Conservation (phyloP, 192 early-diverging fungal species). For the Spinellus fusiger region DNA sequence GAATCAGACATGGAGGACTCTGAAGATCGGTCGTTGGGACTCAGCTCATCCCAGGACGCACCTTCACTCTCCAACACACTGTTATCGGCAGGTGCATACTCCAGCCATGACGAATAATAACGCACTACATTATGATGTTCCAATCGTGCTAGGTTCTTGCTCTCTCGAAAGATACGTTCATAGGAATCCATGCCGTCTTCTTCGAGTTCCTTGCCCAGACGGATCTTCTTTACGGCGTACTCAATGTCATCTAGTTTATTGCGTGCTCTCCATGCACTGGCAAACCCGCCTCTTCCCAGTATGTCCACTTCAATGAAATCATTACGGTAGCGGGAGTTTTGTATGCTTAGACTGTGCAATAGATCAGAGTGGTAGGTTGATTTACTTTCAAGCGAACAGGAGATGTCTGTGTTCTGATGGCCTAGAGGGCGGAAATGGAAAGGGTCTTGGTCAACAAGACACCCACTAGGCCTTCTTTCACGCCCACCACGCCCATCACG, state of each 20-base stretch:
- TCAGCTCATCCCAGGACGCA: constrained; percentile 21
- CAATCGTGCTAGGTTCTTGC: constrained; percentile 83
- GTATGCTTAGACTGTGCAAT: constrained; percentile 31
- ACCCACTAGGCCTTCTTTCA: too few relatives aligned
- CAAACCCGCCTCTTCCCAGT: constrained; percentile 90
- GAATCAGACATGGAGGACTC: constrained; percentile 9
- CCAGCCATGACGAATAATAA: constrained; percentile 90
- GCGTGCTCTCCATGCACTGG: constrained; percentile 70
- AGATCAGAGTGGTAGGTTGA: background rate
- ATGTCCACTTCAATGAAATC: constrained; percentile 76
- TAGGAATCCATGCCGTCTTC: constrained; percentile 32
- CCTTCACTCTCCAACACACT: constrained; percentile 3
- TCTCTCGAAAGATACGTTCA: constrained; percentile 80
- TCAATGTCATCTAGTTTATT: constrained; percentile 85
- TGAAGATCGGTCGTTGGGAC: constrained; percentile 28
- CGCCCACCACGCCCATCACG: background rate
- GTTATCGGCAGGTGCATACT: constrained; percentile 39
- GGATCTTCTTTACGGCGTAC: constrained; percentile 89
- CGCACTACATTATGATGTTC: constrained; percentile 88
- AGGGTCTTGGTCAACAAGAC: background rate
- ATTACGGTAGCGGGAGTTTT: constrained; percentile 67
- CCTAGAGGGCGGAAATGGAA: background rate
- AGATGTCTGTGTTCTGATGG: background rate
- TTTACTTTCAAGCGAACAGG: background rate
- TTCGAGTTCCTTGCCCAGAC: constrained; percentile 38